phyloP scores from a whole-genome alignment of 2,329 filamentous ascomycete genomes.

The Aspergillus latus region DNA sequence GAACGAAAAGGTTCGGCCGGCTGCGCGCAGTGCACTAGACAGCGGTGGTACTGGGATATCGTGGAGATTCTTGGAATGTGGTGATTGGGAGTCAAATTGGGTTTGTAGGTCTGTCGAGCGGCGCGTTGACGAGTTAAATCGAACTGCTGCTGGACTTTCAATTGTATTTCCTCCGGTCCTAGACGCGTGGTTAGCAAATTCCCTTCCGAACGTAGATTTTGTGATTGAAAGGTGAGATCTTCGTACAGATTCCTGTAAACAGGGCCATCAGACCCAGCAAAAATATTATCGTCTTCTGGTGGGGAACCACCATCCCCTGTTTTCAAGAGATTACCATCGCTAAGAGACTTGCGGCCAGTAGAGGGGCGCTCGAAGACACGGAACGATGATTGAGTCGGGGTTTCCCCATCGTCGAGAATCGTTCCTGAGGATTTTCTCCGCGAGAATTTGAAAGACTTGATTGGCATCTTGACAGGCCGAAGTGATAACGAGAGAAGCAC shows the following conservation, averaged over 20 bases:
- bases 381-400: slow-evolving; percentile 49
- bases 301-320: slow-evolving; percentile 35
- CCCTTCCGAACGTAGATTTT: not conserved
- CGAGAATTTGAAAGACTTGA: slow-evolving; percentile 56
- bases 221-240: slow-evolving; percentile 5
- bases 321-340: slow-evolving; percentile 38
- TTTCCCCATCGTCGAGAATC: slow-evolving; percentile 50
- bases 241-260: slow-evolving; percentile 41
- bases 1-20: slow-evolving; percentile 56
- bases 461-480: slow-evolving; percentile 47
- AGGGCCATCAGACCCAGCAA: slow-evolving; percentile 35
- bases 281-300: slow-evolving; percentile 42
- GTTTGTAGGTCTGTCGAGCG: slow-evolving; percentile 52
- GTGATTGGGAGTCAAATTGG: slow-evolving; percentile 40
- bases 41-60: slow-evolving; percentile 45
- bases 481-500: slow-evolving; percentile 16
- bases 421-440: slow-evolving; percentile 58
- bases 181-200: slow-evolving; percentile 26
- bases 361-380: slow-evolving; percentile 54
- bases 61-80: slow-evolving; percentile 40
- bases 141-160: slow-evolving; percentile 51
- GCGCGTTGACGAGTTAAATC: slow-evolving; percentile 56
- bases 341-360: slow-evolving; percentile 45
- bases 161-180: slow-evolving; percentile 46
- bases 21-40: slow-evolving; percentile 46